Conservation (phyloP, 2,329 filamentous ascomycete genomes). For the Fusarium sp. region DNA sequence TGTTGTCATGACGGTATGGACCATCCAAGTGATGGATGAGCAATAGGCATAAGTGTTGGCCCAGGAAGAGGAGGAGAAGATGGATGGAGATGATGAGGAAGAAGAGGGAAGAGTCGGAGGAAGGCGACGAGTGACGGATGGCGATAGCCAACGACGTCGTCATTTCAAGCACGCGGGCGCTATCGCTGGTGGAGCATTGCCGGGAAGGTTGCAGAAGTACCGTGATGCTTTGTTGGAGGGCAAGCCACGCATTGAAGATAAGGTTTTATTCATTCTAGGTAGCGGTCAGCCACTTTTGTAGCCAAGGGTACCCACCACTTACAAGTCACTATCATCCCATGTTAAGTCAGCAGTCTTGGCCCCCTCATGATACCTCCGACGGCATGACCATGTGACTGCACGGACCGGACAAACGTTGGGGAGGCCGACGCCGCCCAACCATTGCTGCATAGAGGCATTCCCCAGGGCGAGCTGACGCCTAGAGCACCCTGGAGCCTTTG, state of each 20-base stretch:
- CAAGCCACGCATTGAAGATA: background rate
- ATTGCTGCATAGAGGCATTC: background rate
- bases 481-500: background rate
- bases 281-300: background rate
- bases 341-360: background rate
- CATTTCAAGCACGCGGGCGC: constrained; percentile 41
- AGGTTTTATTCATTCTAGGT: background rate
- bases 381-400: constrained; percentile 32
- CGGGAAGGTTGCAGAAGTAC: constrained; percentile 20
- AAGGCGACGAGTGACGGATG: constrained; percentile 30
- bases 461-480: background rate
- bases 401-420: constrained; percentile 22
- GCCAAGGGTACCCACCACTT: background rate
- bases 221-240: background rate
- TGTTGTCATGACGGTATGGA: constrained; percentile 36
- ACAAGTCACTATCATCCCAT: background rate
- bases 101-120: constrained; percentile 16
- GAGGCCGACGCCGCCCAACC: constrained; percentile 11
- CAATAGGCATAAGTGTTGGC: constrained; percentile 11
- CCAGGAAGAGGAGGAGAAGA: background rate
- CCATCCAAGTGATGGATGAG: constrained; percentile 11
- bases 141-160: constrained; percentile 45
- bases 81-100: constrained; percentile 15
- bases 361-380: background rate
- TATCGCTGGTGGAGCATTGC: constrained; percentile 37